Base-by-base conservation (phyloP, 164 flowering plant species). In the Euptelea pleiosperma region DNA sequence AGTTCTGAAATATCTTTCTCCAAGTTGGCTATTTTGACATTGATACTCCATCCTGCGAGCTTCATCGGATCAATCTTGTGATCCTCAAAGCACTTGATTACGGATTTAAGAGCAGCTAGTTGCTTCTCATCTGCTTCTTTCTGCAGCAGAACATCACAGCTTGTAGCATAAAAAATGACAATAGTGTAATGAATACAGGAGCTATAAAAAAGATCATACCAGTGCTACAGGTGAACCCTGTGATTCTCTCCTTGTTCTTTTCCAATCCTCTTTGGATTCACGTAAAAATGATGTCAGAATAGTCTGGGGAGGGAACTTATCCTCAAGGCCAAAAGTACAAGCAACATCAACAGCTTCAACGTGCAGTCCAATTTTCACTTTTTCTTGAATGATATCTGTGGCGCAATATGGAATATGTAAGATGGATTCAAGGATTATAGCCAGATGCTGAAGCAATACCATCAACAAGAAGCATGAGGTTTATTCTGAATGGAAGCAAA, bases 301-400 rank as follows among this genome's bases (percentile, higher is more conserved):
- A 25, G 51, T 44, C 41, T 57, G 60, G 45, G 78, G 73, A 16
- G 71, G 54, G 34, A 75, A 71, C 66, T 67, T 75, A 44, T 77
- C 79, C 66, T 77, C 73, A 15, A 83, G 30, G 19, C 79, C 84
- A 60, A 80, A 75, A 33, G 70, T 59, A 58, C 25, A 67, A 22
- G 58, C 67, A 48, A 78, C 21, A 55, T 73, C 73, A 57, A 75
- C 61, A 57, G 85, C 84, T 64, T 72, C 77, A 39, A 70, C 61
- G 52, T 49, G 54, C 77, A 70, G 70, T 39, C 69, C 67, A 21
- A 47, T 63, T 65, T 72, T 80, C 39, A 73, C 46, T 80, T 73
- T 70, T 29, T 25, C 41, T 26, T 75, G 72, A 33, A 83, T 63
- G 37, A 77, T 56, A 29, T 75, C 88, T 83, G 74, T 26, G 45